These are phyloP conservation scores for Auriscalpium orientale DNA, from an alignment of 768 basidiomycete species.

Conservation along the genomic window DNA sequence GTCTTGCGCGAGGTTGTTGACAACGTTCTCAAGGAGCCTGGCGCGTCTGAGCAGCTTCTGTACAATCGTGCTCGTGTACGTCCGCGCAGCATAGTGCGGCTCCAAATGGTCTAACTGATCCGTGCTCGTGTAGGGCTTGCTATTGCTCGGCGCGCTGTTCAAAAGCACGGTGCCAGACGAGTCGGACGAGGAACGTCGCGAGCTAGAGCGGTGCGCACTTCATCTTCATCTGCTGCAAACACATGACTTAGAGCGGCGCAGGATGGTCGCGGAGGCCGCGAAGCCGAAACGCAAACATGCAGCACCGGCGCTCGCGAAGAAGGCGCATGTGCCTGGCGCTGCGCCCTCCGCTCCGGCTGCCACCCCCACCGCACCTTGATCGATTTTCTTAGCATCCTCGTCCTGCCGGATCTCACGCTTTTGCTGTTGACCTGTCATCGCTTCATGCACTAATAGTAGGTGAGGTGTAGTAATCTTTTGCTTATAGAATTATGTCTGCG, in stretches of 20 bases:
- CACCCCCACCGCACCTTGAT: too few species aligned
- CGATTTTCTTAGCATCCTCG: too few species aligned
- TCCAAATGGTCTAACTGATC: too few species aligned
- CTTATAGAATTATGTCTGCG: too few species aligned
- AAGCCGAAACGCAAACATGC: conserved; percentile 43
- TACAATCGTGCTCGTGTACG: conserved; percentile 61
- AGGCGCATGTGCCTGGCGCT: too few species aligned
- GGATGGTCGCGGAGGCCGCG: conserved; percentile 85
- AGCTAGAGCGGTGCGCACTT: conserved; percentile 74
- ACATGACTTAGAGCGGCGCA: conserved; percentile 20
- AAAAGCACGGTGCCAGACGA: conserved; percentile 81
- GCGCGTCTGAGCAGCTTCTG: conserved; percentile 61
- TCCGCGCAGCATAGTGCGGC: too few species aligned
- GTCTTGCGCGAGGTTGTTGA: conserved; percentile 86
- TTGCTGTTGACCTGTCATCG: too few species aligned
- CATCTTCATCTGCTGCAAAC: background rate
- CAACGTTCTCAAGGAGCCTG: conserved; percentile 75
- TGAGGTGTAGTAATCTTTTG: too few species aligned
- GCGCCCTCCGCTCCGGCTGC: too few species aligned
- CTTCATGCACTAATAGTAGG: too few species aligned
- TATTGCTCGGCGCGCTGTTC: conserved; percentile 86
- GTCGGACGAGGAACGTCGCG: conserved; percentile 87
- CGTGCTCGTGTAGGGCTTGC: conserved; percentile 50
- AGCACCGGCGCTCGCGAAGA: too few species aligned
- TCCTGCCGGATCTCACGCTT: too few species aligned